A percentile compares a stretch with the other conserved stretches of the same genome.
Evolutionary conservation across 805 yeast species (phyloP).

Genomic region (Barnettozyma pratensis): DNA sequence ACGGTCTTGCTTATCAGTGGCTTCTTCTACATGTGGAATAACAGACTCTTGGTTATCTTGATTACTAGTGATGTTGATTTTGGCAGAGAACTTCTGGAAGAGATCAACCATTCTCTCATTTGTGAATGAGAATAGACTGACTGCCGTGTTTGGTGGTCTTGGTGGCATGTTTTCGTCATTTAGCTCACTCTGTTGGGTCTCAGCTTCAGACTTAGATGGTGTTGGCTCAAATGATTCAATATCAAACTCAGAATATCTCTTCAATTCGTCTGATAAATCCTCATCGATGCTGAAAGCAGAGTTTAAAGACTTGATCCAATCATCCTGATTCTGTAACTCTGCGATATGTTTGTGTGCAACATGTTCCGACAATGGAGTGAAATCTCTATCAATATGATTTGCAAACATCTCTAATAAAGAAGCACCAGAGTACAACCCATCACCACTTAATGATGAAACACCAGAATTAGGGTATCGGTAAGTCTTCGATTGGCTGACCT

Average conservation of each 20-base stretch:
- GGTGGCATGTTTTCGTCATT: too few relatives aligned
- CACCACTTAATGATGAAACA: not conserved
- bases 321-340: slow-evolving; percentile 9
- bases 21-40: not conserved
- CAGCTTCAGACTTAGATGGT: not conserved
- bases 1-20: not conserved
- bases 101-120: slow-evolving; percentile 8
- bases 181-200: too few relatives aligned
- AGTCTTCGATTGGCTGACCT: too few relatives aligned
- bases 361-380: slow-evolving; percentile 2
- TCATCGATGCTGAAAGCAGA: slow-evolving; percentile 19
- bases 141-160: slow-evolving; percentile 4
- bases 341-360: not conserved
- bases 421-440: slow-evolving; percentile 4
- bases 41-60: not conserved
- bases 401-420: slow-evolving; percentile 8
- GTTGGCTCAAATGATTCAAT: not conserved
- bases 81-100: slow-evolving; percentile 8
- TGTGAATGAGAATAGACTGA: slow-evolving; percentile 6
- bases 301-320: slow-evolving; percentile 15
- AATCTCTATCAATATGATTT: slow-evolving; percentile 1
- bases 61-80: not conserved
- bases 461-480: not conserved
- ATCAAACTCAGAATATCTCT: slow-evolving; percentile 3
- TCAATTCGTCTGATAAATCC: slow-evolving; percentile 11